Percentiles rank a stretch among this genome's conserved stretches.
Evolutionary conservation across 1,284 basidiomycete genomes (phyloP).

Genomic region (Cutaneotrichosporon sp.): DNA sequence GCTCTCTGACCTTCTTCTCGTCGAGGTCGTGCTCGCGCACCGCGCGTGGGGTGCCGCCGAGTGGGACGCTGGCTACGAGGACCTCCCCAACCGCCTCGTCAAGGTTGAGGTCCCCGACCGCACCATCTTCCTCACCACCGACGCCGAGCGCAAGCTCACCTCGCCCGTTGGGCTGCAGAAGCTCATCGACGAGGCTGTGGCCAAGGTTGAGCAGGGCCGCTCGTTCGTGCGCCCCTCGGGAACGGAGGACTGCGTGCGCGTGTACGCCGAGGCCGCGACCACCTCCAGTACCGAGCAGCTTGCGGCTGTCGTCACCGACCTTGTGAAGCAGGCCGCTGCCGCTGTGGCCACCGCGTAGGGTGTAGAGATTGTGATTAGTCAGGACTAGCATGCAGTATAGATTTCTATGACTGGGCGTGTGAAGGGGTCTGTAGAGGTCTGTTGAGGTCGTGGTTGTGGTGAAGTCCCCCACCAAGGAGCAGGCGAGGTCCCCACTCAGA

Average conservation of each 20-base stretch:
- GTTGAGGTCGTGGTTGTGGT: neutral
- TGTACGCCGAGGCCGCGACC: slow-evolving; percentile 89
- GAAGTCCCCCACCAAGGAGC: no score
- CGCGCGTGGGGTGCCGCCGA: slow-evolving; percentile 78
- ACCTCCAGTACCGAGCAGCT: slow-evolving; percentile 77
- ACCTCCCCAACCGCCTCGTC: slow-evolving; percentile 94
- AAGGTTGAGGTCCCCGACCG: slow-evolving; percentile 90
- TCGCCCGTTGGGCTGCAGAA: slow-evolving; percentile 78
- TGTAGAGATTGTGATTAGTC: neutral
- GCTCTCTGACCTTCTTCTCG: slow-evolving; percentile 92
- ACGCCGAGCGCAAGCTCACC: slow-evolving; percentile 87
- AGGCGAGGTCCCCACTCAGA: neutral
- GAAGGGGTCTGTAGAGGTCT: neutral
- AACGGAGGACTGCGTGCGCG: slow-evolving; percentile 96
- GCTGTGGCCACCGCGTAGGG: slow-evolving; percentile 14
- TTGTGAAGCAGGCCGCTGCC: slow-evolving; percentile 28
- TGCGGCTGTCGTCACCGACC: slow-evolving; percentile 37
- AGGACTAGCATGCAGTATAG: slow-evolving; percentile 6
- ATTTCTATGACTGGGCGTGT: neutral
- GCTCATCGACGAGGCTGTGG: slow-evolving; percentile 82
- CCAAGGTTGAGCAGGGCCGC: slow-evolving; percentile 78
- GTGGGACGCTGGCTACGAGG: slow-evolving; percentile 93
- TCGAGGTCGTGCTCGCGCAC: slow-evolving; percentile 88
- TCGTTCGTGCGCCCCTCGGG: slow-evolving; percentile 96
- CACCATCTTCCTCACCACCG: slow-evolving; percentile 82